A percentile compares a stretch with the other conserved stretches of the same genome.
These are phyloP conservation scores for Penicillium canescens DNA, from an alignment of 495 filamentous ascomycete genomes.

Conservation along the genomic window DNA sequence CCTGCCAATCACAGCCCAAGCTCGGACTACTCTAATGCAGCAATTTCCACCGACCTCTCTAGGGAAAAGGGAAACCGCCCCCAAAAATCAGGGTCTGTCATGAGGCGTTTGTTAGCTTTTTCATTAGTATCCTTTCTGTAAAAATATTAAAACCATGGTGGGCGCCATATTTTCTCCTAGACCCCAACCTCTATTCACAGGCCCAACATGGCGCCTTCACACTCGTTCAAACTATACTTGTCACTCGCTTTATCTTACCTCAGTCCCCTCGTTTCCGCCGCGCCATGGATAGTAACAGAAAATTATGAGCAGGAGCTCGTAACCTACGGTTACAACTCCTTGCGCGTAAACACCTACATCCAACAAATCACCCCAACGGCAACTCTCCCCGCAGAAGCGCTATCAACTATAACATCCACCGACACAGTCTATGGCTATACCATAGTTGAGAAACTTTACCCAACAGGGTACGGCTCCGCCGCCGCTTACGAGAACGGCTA, in stretches of 20 bases:
- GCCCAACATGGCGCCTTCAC: constrained; percentile 21
- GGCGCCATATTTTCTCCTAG: not conserved
- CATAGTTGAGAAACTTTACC: constrained; percentile 35
- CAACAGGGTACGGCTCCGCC: constrained; percentile 23
- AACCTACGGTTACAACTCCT: constrained; percentile 13
- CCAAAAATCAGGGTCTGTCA: constrained; percentile 1
- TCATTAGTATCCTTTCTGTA: not conserved
- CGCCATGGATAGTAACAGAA: constrained; percentile 36
- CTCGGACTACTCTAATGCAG: constrained; percentile 4
- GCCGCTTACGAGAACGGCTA: constrained; percentile 13
- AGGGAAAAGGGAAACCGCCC: not conserved
- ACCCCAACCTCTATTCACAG: not conserved
- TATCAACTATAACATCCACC: constrained; percentile 32
- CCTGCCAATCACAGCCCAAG: constrained; percentile 1
- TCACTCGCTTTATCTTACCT: constrained; percentile 23
- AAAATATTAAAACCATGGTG: constrained; percentile 1
- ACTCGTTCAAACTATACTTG: constrained; percentile 20
- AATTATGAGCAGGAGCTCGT: constrained; percentile 19
- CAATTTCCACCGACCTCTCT: constrained; percentile 5
- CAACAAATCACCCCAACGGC: constrained; percentile 25
- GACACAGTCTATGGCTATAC: constrained; percentile 20
- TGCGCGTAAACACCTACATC: constrained; percentile 11
- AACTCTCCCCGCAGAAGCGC: constrained; percentile 28
- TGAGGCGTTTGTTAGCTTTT: constrained; percentile 1
- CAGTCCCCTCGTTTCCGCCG: constrained; percentile 20